Evolutionary conservation across 2,329 filamentous ascomycete species (phyloP), one percentile per base, ranked within the genome.

Genomic region (Amesomyces nigricolor): DNA sequence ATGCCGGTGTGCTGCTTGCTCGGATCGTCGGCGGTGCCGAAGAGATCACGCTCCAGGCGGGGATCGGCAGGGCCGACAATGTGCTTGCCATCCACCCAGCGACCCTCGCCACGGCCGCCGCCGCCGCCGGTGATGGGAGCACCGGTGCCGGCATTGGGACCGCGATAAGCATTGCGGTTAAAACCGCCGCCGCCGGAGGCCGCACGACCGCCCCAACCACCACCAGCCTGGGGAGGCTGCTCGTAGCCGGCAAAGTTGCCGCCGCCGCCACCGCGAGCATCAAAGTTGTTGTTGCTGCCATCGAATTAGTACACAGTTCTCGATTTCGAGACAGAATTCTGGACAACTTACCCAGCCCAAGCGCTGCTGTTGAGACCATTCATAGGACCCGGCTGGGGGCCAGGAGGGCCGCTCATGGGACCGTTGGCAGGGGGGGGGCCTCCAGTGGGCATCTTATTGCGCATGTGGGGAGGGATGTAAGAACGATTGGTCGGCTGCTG

Each of bases 71-170:
- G 90, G 56, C 94, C 94, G 58, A 92, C 82, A 66, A 96, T 78
- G 78, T 99, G 94, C 81, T 97, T 96, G 73, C 94, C 94, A 64
- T 97, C 92, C 68, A 86, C 85, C 94, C 94, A 99, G 77, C 90
- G 86, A 68, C 94, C 94, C 69, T 97, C 94, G 67, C 94, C 94
- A 70, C 91, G 95, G 67, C 91, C 91, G 67, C 88, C 85, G 66
- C 85, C 79, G 68, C 79, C 65, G 64, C 78, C 76, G 17, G 17
- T 19, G 61, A 75, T 76, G 57, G 75, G 73, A 71, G 70, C 44
- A 68, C 70, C 53, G 47, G 71, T 72, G 38, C 65, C 66, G 32
- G 61, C 67, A 61, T 73, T 72, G 57, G 76, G 74, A 67, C 75
- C 78, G 59, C 81, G 80, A 66, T 87, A 87, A 56, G 76, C 80